Conservation (phyloP, 2,329 filamentous ascomycete genomes). For the Eurotiales sp. region DNA sequence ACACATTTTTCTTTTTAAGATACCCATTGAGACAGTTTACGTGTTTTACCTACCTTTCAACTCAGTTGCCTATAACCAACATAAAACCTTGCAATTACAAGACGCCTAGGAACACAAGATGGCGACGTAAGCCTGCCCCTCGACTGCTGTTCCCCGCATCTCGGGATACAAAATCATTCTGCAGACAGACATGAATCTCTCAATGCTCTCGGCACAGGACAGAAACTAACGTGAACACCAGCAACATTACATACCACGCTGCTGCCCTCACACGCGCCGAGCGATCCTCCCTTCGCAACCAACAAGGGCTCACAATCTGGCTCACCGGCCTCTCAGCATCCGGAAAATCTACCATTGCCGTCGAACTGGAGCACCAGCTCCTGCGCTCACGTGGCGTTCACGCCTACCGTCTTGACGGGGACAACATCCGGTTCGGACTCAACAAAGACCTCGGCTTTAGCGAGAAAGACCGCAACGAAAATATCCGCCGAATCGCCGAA, state of each 20-base stretch:
- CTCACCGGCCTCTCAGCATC: conserved; percentile 94
- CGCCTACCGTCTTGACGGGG: conserved; percentile 92
- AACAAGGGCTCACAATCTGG: conserved; percentile 94
- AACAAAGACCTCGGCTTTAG: conserved; percentile 97
- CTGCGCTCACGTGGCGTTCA: conserved; percentile 67
- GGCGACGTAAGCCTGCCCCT: conserved; percentile 16
- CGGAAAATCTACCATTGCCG: conserved; percentile 95
- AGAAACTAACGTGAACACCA: no score
- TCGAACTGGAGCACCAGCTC: conserved; percentile 93
- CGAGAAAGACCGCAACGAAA: conserved; percentile 91
- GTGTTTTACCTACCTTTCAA: no score
- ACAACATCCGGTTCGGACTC: conserved; percentile 96
- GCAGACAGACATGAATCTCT: neutral
- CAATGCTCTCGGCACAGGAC: no score
- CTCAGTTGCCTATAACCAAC: no score
- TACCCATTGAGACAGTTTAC: no score
- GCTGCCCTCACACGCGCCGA: conserved; percentile 39
- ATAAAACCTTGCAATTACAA: neutral
- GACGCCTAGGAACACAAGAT: conserved; percentile 5
- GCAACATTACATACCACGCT: conserved; percentile 48
- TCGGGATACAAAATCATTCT: neutral
- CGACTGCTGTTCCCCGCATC: conserved; percentile 9
- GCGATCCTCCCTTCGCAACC: conserved; percentile 58
- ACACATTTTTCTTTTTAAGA: no score
- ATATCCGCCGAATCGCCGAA: conserved; percentile 94